phyloP scores from a whole-genome alignment of 2,329 filamentous ascomycete genomes.

The Chaetomium sp. region DNA sequence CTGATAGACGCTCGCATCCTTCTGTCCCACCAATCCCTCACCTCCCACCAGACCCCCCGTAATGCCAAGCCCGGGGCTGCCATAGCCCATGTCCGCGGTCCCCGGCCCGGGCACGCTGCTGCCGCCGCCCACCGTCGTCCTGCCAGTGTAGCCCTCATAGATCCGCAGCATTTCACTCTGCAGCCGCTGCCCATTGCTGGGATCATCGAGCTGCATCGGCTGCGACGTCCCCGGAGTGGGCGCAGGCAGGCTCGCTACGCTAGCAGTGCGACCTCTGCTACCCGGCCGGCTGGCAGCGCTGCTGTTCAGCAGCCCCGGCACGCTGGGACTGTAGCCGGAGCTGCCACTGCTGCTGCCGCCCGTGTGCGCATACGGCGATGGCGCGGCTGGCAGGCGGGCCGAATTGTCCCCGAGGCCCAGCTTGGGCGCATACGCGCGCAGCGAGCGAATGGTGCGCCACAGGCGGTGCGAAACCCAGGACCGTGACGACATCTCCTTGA shows the following conservation, averaged over 20 bases:
- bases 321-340: conserved; percentile 8
- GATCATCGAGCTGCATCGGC: conserved; percentile 32
- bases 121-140: conserved; percentile 21
- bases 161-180: conserved; percentile 58
- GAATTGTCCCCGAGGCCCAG: conserved; percentile 58
- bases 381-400: background rate
- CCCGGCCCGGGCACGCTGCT: conserved; percentile 7
- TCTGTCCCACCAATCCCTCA: background rate
- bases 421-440: conserved; percentile 71
- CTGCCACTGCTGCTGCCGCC: background rate
- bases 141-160: conserved; percentile 45
- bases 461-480: conserved; percentile 72
- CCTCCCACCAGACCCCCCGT: background rate
- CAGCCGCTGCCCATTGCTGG: conserved; percentile 51
- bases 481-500: conserved; percentile 71
- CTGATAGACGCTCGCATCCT: conserved; percentile 35
- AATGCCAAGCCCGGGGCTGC: conserved; percentile 12
- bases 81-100: conserved; percentile 27
- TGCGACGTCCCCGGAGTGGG: conserved; percentile 35
- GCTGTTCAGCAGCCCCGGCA: background rate
- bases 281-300: conserved; percentile 7
- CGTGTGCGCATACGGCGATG: background rate
- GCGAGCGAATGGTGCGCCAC: conserved; percentile 70
- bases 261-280: background rate
- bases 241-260: conserved; percentile 7